Evolutionary conservation across 805 yeast genomes (phyloP).

Genomic region (Saturnispora serradocipensis): DNA sequence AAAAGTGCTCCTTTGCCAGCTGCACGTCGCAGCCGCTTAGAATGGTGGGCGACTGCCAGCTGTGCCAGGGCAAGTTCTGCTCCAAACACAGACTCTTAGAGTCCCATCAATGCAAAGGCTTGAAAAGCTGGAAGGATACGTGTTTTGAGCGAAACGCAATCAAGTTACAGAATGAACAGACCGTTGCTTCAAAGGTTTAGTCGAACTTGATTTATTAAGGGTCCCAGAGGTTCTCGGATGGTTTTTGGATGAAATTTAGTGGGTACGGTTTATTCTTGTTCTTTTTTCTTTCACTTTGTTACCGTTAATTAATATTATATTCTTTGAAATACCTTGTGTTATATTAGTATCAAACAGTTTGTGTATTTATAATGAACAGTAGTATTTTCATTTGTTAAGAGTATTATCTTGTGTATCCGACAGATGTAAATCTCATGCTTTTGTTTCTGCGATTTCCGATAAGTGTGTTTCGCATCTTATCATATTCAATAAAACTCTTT

Average conservation of each 20-base stretch:
- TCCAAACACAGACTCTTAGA: constrained; percentile 81
- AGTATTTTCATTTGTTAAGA: too few relatives aligned
- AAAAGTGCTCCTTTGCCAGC: constrained; percentile 40
- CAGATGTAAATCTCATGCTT: too few relatives aligned
- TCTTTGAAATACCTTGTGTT: background rate
- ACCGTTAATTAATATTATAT: background rate
- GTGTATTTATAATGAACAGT: too few relatives aligned
- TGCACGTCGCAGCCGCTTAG: constrained; percentile 60
- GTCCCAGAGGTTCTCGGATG: background rate
- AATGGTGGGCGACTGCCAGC: constrained; percentile 75
- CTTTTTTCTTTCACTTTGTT: background rate
- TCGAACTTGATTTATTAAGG: constrained; percentile 24
- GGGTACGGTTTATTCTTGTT: background rate
- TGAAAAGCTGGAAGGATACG: constrained; percentile 70
- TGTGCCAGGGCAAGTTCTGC: constrained; percentile 79
- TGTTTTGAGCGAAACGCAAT: constrained; percentile 79
- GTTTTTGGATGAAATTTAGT: background rate
- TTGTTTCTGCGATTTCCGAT: background rate
- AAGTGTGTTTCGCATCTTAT: background rate
- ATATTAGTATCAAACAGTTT: background rate
- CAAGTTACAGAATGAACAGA: constrained; percentile 75
- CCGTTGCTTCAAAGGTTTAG: constrained; percentile 67
- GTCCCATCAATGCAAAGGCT: constrained; percentile 72
- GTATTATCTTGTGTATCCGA: too few relatives aligned
- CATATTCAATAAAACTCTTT: background rate